Evolutionary conservation across 1,139 yeast genomes (phyloP).

Genomic region (Pichia sp.): DNA sequence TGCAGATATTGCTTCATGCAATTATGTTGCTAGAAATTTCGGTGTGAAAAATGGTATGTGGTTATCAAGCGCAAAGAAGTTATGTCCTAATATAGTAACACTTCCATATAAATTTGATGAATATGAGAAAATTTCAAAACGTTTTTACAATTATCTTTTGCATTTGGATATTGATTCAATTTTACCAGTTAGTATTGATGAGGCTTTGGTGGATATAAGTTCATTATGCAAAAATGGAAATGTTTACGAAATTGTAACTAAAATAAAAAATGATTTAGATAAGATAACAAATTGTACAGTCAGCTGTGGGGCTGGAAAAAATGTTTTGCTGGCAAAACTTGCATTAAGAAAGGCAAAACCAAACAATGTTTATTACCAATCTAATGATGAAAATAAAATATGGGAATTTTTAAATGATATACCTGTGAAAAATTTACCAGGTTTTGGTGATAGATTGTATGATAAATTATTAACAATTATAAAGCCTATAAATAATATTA

Average conservation of each 20-base stretch:
- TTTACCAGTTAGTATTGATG: slow-evolving; percentile 87
- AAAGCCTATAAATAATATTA: slow-evolving; percentile 17
- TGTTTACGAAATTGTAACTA: slow-evolving; percentile 29
- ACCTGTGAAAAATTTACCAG: slow-evolving; percentile 65
- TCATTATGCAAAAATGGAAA: slow-evolving; percentile 28
- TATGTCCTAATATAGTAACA: slow-evolving; percentile 60
- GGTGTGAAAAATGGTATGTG: slow-evolving; percentile 91
- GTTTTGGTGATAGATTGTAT: slow-evolving; percentile 62
- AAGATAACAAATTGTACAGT: slow-evolving; percentile 55
- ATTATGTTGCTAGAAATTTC: slow-evolving; percentile 67
- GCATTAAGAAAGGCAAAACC: slow-evolving; percentile 78
- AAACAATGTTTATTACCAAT: slow-evolving; percentile 42
- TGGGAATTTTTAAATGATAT: slow-evolving; percentile 37
- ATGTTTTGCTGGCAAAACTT: slow-evolving; percentile 74
- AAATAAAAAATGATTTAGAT: slow-evolving; percentile 42
- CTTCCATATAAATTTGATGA: slow-evolving; percentile 70
- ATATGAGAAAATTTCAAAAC: slow-evolving; percentile 57
- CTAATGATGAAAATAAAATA: slow-evolving; percentile 26
- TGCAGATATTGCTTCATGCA: slow-evolving; percentile 87
- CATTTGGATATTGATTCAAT: slow-evolving; percentile 48
- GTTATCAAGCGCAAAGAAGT: slow-evolving; percentile 55
- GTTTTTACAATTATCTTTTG: slow-evolving; percentile 43
- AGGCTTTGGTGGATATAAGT: slow-evolving; percentile 70
- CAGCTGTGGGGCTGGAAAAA: slow-evolving; percentile 70
- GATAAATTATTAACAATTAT: slow-evolving; percentile 34